These are phyloP conservation scores for Leccinum uliginosum DNA, from an alignment of 768 basidiomycete species.

Conservation along the genomic window DNA sequence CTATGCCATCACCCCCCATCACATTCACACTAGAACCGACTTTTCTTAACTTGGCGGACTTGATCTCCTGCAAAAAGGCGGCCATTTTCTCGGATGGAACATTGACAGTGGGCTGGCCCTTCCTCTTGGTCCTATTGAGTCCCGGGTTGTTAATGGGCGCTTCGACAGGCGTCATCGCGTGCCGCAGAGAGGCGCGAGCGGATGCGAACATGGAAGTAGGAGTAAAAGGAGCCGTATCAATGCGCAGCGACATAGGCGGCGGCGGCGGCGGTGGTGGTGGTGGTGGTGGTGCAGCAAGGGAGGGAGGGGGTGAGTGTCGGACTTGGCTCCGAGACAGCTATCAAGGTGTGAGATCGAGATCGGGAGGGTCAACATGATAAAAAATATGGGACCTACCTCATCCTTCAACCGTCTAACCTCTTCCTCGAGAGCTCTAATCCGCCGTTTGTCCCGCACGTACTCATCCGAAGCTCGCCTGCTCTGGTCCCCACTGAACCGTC, in stretches of 20 bases:
- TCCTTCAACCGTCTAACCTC: slow-evolving; percentile 58
- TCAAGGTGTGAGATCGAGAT: slow-evolving; percentile 2
- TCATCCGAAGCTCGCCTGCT: slow-evolving; percentile 33
- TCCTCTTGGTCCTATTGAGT: slow-evolving; percentile 34
- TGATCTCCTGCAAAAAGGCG: slow-evolving; percentile 76
- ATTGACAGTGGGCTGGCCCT: slow-evolving; percentile 66
- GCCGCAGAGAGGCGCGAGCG: slow-evolving; percentile 66
- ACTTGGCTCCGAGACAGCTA: slow-evolving; percentile 46
- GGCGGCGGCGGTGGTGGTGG: slow-evolving; percentile 37
- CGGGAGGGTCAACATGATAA: background rate
- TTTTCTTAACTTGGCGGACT: slow-evolving; percentile 64
- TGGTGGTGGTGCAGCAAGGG: slow-evolving; percentile 36
- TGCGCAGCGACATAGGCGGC: slow-evolving; percentile 28
- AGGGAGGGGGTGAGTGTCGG: slow-evolving; percentile 8
- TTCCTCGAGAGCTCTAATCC: slow-evolving; percentile 59
- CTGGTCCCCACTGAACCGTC: slow-evolving; percentile 36
- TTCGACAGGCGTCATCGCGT: slow-evolving; percentile 48
- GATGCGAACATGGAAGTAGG: slow-evolving; percentile 44
- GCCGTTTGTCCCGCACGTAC: slow-evolving; percentile 53
- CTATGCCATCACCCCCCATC: slow-evolving; percentile 18
- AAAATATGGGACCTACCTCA: slow-evolving; percentile 39
- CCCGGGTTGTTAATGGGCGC: slow-evolving; percentile 57
- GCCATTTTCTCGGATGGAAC: slow-evolving; percentile 80
- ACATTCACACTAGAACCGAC: slow-evolving; percentile 33
- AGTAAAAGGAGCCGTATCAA: slow-evolving; percentile 28